Percentiles rank a stretch among this genome's conserved stretches.
Conservation (phyloP, 2,329 filamentous ascomycete genomes). For the Didymosphaeria variabile region DNA sequence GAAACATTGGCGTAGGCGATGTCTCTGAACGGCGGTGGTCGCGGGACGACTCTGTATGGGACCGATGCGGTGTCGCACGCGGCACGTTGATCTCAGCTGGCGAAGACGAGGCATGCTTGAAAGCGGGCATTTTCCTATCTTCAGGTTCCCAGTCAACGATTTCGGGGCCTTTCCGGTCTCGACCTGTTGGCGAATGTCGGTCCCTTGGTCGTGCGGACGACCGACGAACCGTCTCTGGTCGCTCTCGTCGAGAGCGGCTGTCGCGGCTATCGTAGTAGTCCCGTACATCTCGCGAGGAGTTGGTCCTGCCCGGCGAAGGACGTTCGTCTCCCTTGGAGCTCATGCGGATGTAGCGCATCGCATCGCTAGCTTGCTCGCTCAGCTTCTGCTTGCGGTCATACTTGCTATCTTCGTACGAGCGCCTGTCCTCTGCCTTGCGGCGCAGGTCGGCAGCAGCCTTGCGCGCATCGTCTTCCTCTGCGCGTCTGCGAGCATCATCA, state of each 20-base stretch:
- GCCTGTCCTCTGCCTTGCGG: constrained; percentile 40
- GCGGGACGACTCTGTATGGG: constrained; percentile 38
- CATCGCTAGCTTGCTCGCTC: constrained; percentile 37
- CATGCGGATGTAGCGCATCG: constrained; percentile 40
- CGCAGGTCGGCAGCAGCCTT: constrained; percentile 32
- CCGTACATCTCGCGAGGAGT: constrained; percentile 43
- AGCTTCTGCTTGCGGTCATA: constrained; percentile 36
- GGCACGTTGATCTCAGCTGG: constrained; percentile 45
- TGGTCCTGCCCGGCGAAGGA: constrained; percentile 36
- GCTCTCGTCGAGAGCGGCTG: constrained; percentile 37
- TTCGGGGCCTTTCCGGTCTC: constrained; percentile 40
- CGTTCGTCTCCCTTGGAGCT: constrained; percentile 37
- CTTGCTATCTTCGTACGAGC: constrained; percentile 35
- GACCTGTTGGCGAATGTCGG: constrained; percentile 33
- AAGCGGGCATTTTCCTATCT: constrained; percentile 39
- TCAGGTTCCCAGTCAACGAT: constrained; percentile 43
- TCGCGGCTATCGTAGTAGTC: constrained; percentile 30
- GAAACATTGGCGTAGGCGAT: constrained; percentile 47
- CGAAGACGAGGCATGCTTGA: constrained; percentile 51
- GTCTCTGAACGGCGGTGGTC: constrained; percentile 41
- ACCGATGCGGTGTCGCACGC: constrained; percentile 38
- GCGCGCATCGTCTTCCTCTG: constrained; percentile 25
- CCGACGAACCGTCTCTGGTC: constrained; percentile 42
- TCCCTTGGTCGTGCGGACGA: constrained; percentile 48
- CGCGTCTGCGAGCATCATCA: constrained; percentile 33